phyloP scores from a whole-genome alignment of 257 asterid genomes.

The Datura wrightii region DNA sequence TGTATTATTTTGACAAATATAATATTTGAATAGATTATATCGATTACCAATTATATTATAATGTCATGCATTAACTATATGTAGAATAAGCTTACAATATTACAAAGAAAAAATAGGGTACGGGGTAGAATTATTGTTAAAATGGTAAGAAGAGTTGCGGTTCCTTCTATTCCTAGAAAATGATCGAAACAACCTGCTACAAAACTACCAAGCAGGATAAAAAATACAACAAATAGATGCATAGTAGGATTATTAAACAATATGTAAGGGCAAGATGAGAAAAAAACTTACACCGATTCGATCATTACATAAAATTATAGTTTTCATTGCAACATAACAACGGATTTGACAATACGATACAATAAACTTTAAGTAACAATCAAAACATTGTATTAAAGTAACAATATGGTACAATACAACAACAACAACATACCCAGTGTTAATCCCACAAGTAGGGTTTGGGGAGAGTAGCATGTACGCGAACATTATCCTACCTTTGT shows the following conservation, averaged over 20 bases:
- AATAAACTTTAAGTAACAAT: neutral
- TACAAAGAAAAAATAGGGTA: neutral
- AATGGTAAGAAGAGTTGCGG: neutral
- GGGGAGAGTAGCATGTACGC: too few species aligned
- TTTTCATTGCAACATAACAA: neutral
- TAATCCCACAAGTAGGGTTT: too few species aligned
- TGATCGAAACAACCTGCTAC: neutral
- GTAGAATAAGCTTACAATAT: neutral
- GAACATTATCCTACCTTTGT: too few species aligned
- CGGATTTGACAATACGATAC: neutral
- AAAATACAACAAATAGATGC: neutral
- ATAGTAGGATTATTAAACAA: neutral
- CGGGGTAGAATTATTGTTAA: too few species aligned
- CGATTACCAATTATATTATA: too few species aligned
- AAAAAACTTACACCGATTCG: neutral
- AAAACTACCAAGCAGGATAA: neutral
- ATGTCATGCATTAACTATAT: too few species aligned
- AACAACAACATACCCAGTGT: neutral
- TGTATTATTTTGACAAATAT: too few species aligned
- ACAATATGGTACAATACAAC: neutral
- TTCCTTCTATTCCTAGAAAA: neutral
- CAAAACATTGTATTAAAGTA: neutral
- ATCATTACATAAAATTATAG: neutral
- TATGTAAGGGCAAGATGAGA: neutral
- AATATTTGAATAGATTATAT: too few species aligned